phyloP scores from a whole-genome alignment of 78 protist species.

The slime mould (Dictyostelium discoideum) region DNA sequence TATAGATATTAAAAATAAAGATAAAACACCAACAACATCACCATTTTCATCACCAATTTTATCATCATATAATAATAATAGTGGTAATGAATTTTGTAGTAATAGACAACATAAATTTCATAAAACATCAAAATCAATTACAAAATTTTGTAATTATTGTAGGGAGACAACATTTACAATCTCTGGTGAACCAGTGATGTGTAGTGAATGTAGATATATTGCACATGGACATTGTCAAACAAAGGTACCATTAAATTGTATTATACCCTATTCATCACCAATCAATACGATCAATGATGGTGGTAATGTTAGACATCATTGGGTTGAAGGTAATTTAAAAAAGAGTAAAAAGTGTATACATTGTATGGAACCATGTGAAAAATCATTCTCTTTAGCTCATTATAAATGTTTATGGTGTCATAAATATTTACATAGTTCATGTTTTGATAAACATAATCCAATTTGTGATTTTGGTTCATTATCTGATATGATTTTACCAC shows the following conservation, averaged over 20 bases:
- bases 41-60: background rate
- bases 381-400: constrained; percentile 55
- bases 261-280: constrained; percentile 2
- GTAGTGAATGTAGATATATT: constrained; percentile 58
- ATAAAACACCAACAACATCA: background rate
- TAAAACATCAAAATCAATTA: constrained; percentile 18
- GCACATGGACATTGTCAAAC: constrained; percentile 34
- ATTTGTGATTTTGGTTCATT: constrained; percentile 43
- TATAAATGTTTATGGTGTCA: constrained; percentile 61
- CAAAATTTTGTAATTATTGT: constrained; percentile 63
- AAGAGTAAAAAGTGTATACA: constrained; percentile 34
- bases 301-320: constrained; percentile 25
- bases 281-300: background rate
- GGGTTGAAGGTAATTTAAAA: constrained; percentile 72
- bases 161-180: constrained; percentile 66
- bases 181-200: background rate
- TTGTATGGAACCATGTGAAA: constrained; percentile 17
- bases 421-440: constrained; percentile 28
- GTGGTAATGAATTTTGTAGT: too few relatives aligned
- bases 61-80: background rate
- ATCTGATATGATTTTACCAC: constrained; percentile 50
- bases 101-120: constrained; percentile 29
- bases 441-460: constrained; percentile 35
- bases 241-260: constrained; percentile 22
- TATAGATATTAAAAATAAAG: background rate